Base-by-base conservation (phyloP, 805 yeast genomes). In the Sugiyamaella valdiviana region DNA sequence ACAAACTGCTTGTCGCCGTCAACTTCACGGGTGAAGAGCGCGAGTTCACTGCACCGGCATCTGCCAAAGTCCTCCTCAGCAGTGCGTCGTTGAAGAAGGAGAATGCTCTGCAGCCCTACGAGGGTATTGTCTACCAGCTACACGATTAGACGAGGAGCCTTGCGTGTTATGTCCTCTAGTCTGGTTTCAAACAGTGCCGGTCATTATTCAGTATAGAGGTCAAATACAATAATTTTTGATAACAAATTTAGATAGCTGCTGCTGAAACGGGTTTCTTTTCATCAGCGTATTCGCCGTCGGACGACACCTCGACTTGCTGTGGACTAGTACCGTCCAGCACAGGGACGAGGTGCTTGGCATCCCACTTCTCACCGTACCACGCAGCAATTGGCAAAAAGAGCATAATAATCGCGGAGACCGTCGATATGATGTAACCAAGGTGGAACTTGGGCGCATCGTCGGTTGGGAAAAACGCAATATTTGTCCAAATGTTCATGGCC, bases 401-500 rank as follows among this genome's bases (percentile, higher is more conserved):
- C 73, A 69, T 67, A 21, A 69, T 35, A 23, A 59, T 35, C 0
- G 73, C 72, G 1, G 64, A 72, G 6, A 64, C 58, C 0, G 67
- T 53, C 6, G 70, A 64, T 21, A 64, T 61, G 39, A 67, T 68
- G 49, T 67, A 71, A 5, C 76, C 76, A 9, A 53, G 49, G 39
- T 58, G 64, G 62, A 72, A 72, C 49, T 64, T 51, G 2, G 76
- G 76, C 2, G 72, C 68, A n/a, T 66, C 48, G 9, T 56, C 57
- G 0, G 76, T 71, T 6, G 75, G 75, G 52, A 60, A 72, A 49
- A 70, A 69, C 2, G 62, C 75, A 48, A 72, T 69, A 50, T 70
- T 72, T 10, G 75, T 71, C 71, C 76, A 72, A 44, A 72, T 67
- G 46, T 71, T 72, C 62, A 71, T 68, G 7, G 74, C 73, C 47